Evolutionary conservation across 2,329 filamentous ascomycete species (phyloP).

Genomic region (Zymoseptoria pseudotritici): DNA sequence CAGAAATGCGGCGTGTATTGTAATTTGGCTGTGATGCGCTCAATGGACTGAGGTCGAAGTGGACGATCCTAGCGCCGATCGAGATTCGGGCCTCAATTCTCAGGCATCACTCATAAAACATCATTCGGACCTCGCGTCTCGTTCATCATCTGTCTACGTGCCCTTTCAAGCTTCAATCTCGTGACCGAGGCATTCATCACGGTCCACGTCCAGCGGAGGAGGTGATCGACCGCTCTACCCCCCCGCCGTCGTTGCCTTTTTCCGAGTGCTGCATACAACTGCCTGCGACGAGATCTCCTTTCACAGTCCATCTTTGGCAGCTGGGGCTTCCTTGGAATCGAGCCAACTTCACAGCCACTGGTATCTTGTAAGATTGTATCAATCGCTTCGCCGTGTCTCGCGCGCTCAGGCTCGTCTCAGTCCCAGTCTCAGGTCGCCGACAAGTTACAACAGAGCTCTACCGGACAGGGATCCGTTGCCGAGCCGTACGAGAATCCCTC

Average conservation of each 20-base stretch:
- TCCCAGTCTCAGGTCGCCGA: too few species aligned
- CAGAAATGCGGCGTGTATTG: not conserved
- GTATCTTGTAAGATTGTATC: too few species aligned
- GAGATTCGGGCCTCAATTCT: not conserved
- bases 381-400: too few species aligned
- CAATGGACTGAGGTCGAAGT: not conserved
- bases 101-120: not conserved
- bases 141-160: not conserved
- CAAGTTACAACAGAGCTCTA: too few species aligned
- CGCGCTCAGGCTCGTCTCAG: too few species aligned
- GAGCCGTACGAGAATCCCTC: too few species aligned
- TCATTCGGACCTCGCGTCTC: not conserved
- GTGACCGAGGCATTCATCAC: not conserved
- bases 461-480: too few species aligned
- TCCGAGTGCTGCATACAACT: not conserved
- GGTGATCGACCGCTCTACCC: not conserved
- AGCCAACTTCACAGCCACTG: too few species aligned
- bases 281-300: too few species aligned
- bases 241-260: not conserved
- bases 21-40: not conserved
- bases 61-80: not conserved
- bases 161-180: not conserved
- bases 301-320: too few species aligned
- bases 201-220: not conserved
- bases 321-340: too few species aligned